phyloP scores from a whole-genome alignment of 225 moss, liverwort and hornwort genomes.

The Anthoceros angustus region DNA sequence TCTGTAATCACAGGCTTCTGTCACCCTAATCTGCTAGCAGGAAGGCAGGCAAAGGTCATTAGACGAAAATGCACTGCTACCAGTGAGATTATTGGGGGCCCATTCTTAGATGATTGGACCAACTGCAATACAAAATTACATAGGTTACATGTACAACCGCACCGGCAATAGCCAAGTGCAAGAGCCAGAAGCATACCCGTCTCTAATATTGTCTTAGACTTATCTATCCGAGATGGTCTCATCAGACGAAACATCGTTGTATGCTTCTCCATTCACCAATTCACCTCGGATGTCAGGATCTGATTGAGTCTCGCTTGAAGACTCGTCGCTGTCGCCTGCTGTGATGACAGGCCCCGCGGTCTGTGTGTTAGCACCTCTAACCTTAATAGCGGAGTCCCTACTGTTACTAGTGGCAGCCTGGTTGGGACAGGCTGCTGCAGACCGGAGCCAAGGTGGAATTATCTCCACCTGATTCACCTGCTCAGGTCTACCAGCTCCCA shows the following conservation, averaged over 20 bases:
- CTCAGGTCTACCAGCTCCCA: slow-evolving; percentile 1
- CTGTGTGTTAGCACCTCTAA: slow-evolving; percentile 11
- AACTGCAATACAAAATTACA: slow-evolving; percentile 1
- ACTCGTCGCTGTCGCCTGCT: slow-evolving; percentile 34
- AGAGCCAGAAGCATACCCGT: background rate
- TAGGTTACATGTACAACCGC: background rate
- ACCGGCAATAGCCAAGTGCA: background rate
- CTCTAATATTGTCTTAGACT: background rate
- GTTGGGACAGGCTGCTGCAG: slow-evolving; percentile 13
- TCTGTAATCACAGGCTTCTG: too few species aligned
- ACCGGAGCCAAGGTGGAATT: slow-evolving; percentile 21
- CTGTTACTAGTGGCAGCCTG: background rate
- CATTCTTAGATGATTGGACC: background rate
- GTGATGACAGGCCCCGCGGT: slow-evolving; percentile 16
- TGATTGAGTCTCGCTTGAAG: slow-evolving; percentile 87
- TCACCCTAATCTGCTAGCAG: too few species aligned
- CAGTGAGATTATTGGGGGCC: background rate
- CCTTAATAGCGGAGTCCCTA: slow-evolving; percentile 18
- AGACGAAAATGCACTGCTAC: background rate
- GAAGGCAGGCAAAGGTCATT: too few species aligned
- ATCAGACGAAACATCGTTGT: slow-evolving; percentile 78
- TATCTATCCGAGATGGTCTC: slow-evolving; percentile 84
- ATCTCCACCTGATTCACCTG: slow-evolving; percentile 12
- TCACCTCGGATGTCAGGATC: slow-evolving; percentile 71
- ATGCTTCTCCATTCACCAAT: slow-evolving; percentile 38